Percentiles rank a stretch among this genome's conserved stretches.
phyloP scores from a whole-genome alignment of 495 filamentous ascomycete species.

The Aspergillus saccharolyticus region DNA sequence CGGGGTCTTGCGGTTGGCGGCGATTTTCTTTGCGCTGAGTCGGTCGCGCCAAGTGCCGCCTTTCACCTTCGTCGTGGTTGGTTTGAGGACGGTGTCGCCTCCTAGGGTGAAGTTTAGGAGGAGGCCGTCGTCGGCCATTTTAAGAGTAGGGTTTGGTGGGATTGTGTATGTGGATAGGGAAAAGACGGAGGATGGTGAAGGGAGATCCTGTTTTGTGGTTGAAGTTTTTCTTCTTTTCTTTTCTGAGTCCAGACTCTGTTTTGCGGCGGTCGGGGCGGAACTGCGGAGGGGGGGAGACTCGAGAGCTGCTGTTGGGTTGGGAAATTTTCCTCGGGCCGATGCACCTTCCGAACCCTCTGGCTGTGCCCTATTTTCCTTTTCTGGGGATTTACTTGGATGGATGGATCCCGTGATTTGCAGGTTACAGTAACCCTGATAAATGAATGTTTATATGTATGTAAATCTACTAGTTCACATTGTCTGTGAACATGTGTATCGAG shows the following conservation, averaged over 20 bases:
- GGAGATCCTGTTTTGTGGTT: no score
- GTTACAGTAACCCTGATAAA: no score
- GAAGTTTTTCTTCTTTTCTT: no score
- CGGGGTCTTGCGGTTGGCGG: slow-evolving; percentile 30
- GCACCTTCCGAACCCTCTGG: slow-evolving; percentile 25
- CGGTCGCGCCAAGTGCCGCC: slow-evolving; percentile 91
- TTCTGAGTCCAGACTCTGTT: no score
- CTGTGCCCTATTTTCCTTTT: slow-evolving; percentile 38
- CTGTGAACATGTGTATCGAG: background rate
- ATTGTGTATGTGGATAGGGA: no score
- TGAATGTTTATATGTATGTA: no score
- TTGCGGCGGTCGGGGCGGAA: background rate
- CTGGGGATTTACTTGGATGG: slow-evolving; percentile 4
- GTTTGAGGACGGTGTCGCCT: slow-evolving; percentile 51
- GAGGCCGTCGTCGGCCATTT: slow-evolving; percentile 89
- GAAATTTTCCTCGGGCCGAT: slow-evolving; percentile 36
- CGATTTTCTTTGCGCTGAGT: slow-evolving; percentile 69
- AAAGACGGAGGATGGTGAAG: no score
- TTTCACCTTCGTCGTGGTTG: slow-evolving; percentile 65
- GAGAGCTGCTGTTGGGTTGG: slow-evolving; percentile 13
- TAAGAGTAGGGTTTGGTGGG: no score
- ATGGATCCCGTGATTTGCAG: background rate
- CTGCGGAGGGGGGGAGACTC: slow-evolving; percentile 23
- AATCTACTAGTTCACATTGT: background rate
- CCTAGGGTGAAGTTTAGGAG: slow-evolving; percentile 83